Conservation (phyloP, 805 yeast species). For the Ascoidea rubescens region DNA sequence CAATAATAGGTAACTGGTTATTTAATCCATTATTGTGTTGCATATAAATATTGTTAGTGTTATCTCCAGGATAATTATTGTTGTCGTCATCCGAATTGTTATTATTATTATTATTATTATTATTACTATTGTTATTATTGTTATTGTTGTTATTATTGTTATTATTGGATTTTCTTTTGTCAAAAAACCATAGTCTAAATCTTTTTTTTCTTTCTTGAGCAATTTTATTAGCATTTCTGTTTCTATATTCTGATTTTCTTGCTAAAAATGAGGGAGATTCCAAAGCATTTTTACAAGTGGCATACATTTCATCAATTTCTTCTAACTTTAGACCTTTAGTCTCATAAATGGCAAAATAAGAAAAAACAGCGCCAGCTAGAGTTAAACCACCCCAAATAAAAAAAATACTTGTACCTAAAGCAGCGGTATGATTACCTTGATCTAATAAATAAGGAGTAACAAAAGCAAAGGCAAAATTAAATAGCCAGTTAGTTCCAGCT, state of each 20-base stretch:
- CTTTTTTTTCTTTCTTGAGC: background rate
- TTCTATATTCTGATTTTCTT: constrained; percentile 3
- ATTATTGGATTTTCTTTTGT: background rate
- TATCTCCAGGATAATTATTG: background rate
- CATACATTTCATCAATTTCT: constrained; percentile 66
- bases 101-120: constrained; percentile 1
- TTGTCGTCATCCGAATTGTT: background rate
- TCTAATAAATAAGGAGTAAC: constrained; percentile 66
- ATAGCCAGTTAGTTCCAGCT: constrained; percentile 71
- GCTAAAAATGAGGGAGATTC: constrained; percentile 30
- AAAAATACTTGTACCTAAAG: constrained; percentile 58
- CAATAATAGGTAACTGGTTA: too few relatives aligned
- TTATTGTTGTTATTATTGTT: background rate
- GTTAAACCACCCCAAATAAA: constrained; percentile 72
- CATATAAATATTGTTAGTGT: background rate
- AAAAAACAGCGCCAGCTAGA: constrained; percentile 41
- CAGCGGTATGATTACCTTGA: constrained; percentile 52
- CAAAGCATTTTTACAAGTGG: constrained; percentile 40
- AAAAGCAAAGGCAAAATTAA: constrained; percentile 61
- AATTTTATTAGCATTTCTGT: background rate
- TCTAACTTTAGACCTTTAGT: constrained; percentile 72
- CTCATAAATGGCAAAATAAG: constrained; percentile 59
- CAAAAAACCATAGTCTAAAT: background rate
- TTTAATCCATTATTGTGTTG: too few relatives aligned
- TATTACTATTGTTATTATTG: constrained; percentile 2